Conservation (phyloP, 2,329 filamentous ascomycete genomes). For the Thelonectria rubi region DNA sequence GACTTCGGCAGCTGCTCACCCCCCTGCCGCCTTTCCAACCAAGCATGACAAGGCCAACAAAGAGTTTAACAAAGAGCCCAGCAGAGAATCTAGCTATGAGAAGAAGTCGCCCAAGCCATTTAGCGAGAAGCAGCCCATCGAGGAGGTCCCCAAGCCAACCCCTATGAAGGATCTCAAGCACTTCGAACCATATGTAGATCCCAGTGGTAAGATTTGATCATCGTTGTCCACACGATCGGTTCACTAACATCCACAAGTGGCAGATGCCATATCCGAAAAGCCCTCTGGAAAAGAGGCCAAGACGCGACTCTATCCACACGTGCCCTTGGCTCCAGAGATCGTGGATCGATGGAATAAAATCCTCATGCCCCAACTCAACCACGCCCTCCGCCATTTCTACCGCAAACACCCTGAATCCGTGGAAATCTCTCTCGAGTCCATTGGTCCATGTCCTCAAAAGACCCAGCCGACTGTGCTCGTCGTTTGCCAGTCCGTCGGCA, state of each 20-base stretch:
- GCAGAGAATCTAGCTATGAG: too few relatives aligned
- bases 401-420: constrained; percentile 79
- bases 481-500: constrained; percentile 77
- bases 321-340: constrained; percentile 65
- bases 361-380: constrained; percentile 77
- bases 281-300: constrained; percentile 50
- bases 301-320: constrained; percentile 67
- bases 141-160: not conserved
- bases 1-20: not conserved
- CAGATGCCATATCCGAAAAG: constrained; percentile 36
- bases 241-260: constrained; percentile 13
- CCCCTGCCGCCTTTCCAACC: not conserved
- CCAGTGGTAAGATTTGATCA: constrained; percentile 30
- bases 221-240: not conserved
- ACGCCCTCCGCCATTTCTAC: constrained; percentile 75
- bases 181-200: constrained; percentile 20
- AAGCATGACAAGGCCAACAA: constrained; percentile 32
- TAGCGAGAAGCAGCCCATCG: constrained; percentile 32
- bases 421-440: constrained; percentile 79
- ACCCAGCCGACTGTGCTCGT: constrained; percentile 79
- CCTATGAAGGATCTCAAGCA: constrained; percentile 16
- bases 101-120: constrained; percentile 13
- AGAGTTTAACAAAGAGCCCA: not conserved
- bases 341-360: constrained; percentile 77
- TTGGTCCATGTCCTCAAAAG: constrained; percentile 73